Evolutionary conservation across 768 basidiomycete species (phyloP).

Genomic region (Phallus indusiatus): DNA sequence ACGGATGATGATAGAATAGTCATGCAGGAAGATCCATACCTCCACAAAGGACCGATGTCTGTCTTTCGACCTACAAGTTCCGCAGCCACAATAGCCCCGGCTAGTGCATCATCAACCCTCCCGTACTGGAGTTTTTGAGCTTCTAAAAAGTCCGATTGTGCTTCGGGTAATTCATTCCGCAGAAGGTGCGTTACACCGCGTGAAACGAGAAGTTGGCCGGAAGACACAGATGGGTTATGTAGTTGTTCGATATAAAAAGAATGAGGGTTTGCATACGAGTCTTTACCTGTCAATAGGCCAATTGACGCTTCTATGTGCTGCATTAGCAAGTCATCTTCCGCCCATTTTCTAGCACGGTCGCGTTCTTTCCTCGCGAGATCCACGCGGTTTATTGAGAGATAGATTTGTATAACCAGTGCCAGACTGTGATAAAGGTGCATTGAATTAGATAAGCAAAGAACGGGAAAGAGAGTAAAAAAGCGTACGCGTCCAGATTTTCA

Average conservation of each 20-base stretch:
- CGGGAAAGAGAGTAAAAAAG: conserved; percentile 13
- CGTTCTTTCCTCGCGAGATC: conserved; percentile 84
- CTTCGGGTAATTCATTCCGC: conserved; percentile 61
- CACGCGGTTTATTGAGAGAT: conserved; percentile 80
- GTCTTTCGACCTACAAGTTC: conserved; percentile 44
- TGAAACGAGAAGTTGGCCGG: conserved; percentile 66
- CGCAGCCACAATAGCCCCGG: conserved; percentile 54
- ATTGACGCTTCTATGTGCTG: conserved; percentile 85
- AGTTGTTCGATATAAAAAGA: conserved; percentile 79
- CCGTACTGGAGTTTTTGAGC: conserved; percentile 35
- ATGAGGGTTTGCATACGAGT: conserved; percentile 36
- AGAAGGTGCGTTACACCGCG: conserved; percentile 74
- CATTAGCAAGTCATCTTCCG: conserved; percentile 82
- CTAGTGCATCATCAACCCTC: conserved; percentile 53
- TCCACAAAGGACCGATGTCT: conserved; percentile 61
- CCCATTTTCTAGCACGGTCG: conserved; percentile 73
- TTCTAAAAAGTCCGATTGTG: conserved; percentile 76
- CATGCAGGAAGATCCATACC: conserved; percentile 34
- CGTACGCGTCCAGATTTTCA: conserved; percentile 83
- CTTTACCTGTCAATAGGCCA: conserved; percentile 64
- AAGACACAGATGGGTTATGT: conserved; percentile 68
- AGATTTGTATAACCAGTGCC: conserved; percentile 74
- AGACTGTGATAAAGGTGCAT: conserved; percentile 45
- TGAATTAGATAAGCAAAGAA: too few relatives aligned
- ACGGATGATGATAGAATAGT: conserved; percentile 3